Evolutionary conservation across 805 yeast species (phyloP).

Genomic region (Wickerhamomyces sydowiorum): DNA sequence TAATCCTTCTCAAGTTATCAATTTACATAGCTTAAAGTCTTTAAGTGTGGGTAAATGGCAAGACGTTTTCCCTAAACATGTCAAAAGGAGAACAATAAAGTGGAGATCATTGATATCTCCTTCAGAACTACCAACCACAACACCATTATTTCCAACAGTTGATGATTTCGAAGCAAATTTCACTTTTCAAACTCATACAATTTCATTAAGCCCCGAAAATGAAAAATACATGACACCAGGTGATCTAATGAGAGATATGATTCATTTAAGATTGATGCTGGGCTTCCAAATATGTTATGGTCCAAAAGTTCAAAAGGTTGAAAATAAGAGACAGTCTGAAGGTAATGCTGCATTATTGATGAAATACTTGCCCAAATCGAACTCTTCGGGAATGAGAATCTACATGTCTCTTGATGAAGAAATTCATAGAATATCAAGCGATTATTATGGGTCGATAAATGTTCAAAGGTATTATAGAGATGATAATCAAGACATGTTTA

Average conservation of each 20-base stretch:
- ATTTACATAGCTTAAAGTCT: constrained; percentile 46
- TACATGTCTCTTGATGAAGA: constrained; percentile 78
- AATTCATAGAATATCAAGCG: constrained; percentile 78
- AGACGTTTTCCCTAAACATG: constrained; percentile 75
- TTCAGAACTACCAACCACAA: constrained; percentile 82
- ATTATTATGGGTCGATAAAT: constrained; percentile 62
- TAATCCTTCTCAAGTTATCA: constrained; percentile 72
- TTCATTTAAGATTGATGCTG: constrained; percentile 69
- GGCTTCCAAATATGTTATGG: constrained; percentile 93
- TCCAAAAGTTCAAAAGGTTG: constrained; percentile 57
- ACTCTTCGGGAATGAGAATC: constrained; percentile 53
- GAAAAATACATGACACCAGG: constrained; percentile 46
- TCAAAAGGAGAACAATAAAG: constrained; percentile 63
- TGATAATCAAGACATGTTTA: constrained; percentile 24
- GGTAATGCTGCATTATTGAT: constrained; percentile 50
- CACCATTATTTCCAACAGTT: constrained; percentile 69
- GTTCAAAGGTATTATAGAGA: constrained; percentile 66
- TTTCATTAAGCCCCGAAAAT: constrained; percentile 55
- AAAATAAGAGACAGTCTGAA: constrained; percentile 49
- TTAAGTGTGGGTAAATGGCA: constrained; percentile 84
- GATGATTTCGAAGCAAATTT: constrained; percentile 67
- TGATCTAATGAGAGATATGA: constrained; percentile 79
- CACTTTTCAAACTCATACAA: constrained; percentile 79
- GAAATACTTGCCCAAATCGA: constrained; percentile 46
- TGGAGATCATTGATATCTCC: constrained; percentile 95